Evolutionary conservation across 352 stramenopile genomes (phyloP).

Genomic region (Elongisporangium prolatum): DNA sequence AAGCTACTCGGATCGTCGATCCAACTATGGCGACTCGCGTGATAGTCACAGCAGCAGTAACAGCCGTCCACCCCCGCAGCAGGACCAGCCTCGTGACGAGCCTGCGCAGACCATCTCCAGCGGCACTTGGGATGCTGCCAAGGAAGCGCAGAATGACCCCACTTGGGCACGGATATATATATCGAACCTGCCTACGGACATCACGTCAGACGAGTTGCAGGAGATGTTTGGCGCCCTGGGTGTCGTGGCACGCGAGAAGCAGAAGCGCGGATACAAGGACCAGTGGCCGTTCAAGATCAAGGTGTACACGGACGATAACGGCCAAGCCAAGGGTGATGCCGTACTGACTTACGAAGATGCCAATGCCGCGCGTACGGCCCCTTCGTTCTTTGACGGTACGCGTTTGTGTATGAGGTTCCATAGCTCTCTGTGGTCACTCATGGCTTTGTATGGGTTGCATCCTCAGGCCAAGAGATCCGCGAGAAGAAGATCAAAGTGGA

Average conservation of each 20-base stretch:
- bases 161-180: constrained; percentile 87
- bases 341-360: constrained; percentile 84
- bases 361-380: constrained; percentile 75
- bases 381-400: constrained; percentile 80
- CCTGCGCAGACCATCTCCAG: constrained; percentile 27
- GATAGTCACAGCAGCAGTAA: constrained; percentile 4
- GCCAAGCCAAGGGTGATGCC: constrained; percentile 74
- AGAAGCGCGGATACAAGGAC: constrained; percentile 85
- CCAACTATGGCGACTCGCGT: not conserved
- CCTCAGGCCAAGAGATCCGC: constrained; percentile 59
- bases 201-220: constrained; percentile 76
- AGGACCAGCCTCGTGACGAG: constrained; percentile 10
- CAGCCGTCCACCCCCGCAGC: not conserved
- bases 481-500: constrained; percentile 85
- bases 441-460: not conserved
- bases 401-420: not conserved
- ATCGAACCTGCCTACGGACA: constrained; percentile 70
- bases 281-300: constrained; percentile 91
- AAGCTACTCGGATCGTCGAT: constrained; percentile 2
- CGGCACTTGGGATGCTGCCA: constrained; percentile 60
- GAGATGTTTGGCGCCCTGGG: constrained; percentile 84
- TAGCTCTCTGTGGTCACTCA: not conserved
- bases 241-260: constrained; percentile 78
- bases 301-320: constrained; percentile 76
- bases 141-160: constrained; percentile 75